A percentile compares a stretch with the other conserved stretches of the same genome.
Conservation (phyloP, 495 filamentous ascomycete species). For the Penicillium macrosclerotiorum region DNA sequence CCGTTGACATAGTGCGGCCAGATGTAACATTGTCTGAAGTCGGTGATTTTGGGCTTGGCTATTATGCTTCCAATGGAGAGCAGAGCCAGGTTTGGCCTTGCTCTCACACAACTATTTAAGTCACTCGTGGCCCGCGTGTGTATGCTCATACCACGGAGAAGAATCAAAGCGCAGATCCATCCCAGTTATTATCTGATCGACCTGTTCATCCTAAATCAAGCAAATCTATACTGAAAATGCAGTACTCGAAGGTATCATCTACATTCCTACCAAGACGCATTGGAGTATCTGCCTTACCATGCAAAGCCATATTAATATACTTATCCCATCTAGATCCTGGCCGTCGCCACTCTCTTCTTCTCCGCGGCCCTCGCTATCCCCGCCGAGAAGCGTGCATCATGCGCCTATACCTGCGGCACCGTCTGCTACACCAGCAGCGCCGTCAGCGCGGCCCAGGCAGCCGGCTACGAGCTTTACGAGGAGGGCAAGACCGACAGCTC, state of each 20-base stretch:
- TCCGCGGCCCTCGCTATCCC: conserved; percentile 44
- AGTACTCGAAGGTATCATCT: conserved; percentile 26
- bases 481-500: conserved; percentile 46
- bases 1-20: background rate
- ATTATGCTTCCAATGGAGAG: no score
- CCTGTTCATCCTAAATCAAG: background rate
- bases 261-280: background rate
- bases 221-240: conserved; percentile 19
- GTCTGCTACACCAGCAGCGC: conserved; percentile 46
- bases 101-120: conserved; percentile 13
- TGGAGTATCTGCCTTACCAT: background rate
- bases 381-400: conserved; percentile 46
- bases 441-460: conserved; percentile 48
- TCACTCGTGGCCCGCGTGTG: background rate
- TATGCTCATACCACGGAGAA: background rate
- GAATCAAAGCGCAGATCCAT: background rate
- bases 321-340: conserved; percentile 18
- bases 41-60: conserved; percentile 6
- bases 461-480: conserved; percentile 49
- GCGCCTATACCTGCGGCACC: conserved; percentile 51
- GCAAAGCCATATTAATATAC: conserved; percentile 1
- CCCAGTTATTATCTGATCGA: background rate
- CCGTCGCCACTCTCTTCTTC: conserved; percentile 26
- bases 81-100: no score
- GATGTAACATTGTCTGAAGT: conserved; percentile 16